Evolutionary conservation across 2,329 filamentous ascomycete species (phyloP).

Genomic region (Paracoccidioides lutzii): DNA sequence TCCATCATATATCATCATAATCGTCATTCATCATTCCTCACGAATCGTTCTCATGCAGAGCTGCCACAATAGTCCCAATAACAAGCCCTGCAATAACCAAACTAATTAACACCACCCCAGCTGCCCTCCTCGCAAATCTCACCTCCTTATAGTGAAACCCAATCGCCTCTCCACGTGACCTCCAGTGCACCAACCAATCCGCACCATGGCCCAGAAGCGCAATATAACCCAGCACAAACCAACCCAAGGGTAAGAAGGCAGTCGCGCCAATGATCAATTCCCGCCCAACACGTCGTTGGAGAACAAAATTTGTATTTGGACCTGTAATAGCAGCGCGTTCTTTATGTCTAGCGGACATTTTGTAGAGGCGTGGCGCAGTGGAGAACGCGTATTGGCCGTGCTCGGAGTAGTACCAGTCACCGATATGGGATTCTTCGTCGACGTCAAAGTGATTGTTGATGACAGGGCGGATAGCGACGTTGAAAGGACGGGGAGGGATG

Average conservation of each 20-base stretch:
- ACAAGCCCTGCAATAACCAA: conserved; percentile 6
- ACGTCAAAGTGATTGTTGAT: background rate
- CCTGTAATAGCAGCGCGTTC: background rate
- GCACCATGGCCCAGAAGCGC: conserved; percentile 4
- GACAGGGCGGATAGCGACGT: background rate
- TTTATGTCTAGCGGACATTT: background rate
- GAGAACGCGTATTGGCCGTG: conserved; percentile 10
- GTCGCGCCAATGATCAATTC: conserved; percentile 7
- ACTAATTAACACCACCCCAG: conserved; percentile 2
- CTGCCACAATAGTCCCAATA: background rate
- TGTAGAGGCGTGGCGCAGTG: conserved; percentile 9
- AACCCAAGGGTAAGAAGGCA: conserved; percentile 8
- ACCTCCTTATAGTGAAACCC: conserved; percentile 12
- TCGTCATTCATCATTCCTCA: background rate
- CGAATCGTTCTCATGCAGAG: background rate
- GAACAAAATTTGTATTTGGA: conserved; percentile 1
- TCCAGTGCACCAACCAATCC: conserved; percentile 8
- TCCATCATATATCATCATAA: no score
- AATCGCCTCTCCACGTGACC: conserved; percentile 6
- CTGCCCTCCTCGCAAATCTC: conserved; percentile 5
- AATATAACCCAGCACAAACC: conserved; percentile 9
- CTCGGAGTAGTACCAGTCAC: conserved; percentile 5
- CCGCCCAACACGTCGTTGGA: conserved; percentile 9
- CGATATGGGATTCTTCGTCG: conserved; percentile 5
- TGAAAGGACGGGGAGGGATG: background rate